Evolutionary conservation across 345 rosid species (phyloP).

Genomic region (Rhodomyrtus tomentosa): DNA sequence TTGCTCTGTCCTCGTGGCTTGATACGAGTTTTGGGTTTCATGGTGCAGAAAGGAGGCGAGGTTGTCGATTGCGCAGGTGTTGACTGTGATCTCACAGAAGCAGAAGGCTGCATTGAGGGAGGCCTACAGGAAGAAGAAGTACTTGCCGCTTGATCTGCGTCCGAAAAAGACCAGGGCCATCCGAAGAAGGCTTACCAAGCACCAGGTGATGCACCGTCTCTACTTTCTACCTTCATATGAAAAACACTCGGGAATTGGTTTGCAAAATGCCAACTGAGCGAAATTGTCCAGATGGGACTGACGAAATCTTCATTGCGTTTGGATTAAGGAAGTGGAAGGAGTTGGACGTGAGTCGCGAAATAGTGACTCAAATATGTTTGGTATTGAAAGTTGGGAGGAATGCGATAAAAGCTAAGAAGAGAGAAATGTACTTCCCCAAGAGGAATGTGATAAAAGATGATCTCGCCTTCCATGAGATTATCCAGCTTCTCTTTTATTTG

Average conservation of each 20-base stretch:
- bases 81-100: constrained; percentile 88
- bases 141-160: constrained; percentile 83
- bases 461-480: background rate
- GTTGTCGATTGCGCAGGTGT: constrained; percentile 80
- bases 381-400: background rate
- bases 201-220: constrained; percentile 42
- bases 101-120: constrained; percentile 84
- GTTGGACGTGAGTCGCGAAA: background rate
- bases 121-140: constrained; percentile 65
- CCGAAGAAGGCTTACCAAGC: constrained; percentile 82
- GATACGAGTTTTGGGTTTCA: background rate
- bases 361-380: background rate
- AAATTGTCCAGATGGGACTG: background rate
- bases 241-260: background rate
- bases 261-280: background rate
- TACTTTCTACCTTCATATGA: background rate
- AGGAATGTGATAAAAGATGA: too few species aligned
- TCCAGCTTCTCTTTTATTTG: background rate
- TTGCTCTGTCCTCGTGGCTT: background rate
- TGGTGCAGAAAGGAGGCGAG: constrained; percentile 82
- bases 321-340: background rate
- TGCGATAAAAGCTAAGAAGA: background rate
- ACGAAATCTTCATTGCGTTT: background rate
- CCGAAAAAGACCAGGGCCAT: constrained; percentile 96
- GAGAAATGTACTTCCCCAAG: too few species aligned